A percentile compares a stretch with the other conserved stretches of the same genome.
phyloP scores from a whole-genome alignment of 371 early-diverging fungal species.

The Actinomucor elegans region DNA sequence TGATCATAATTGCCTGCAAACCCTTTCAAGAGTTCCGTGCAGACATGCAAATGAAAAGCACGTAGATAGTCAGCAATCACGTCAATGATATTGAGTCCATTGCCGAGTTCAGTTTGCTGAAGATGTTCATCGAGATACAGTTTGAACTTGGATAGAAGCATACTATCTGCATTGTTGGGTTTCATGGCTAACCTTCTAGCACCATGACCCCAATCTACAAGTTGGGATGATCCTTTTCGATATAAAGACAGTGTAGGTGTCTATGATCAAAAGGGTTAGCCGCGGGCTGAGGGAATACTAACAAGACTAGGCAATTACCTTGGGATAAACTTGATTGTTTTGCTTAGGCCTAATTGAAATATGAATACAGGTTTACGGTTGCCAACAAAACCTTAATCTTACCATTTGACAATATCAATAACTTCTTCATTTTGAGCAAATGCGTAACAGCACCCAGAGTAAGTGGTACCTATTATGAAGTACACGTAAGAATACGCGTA shows the following conservation, averaged over 20 bases:
- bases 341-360: constrained; percentile 37
- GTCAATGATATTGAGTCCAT: constrained; percentile 51
- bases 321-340: constrained; percentile 48
- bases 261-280: constrained; percentile 8
- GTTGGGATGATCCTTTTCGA: constrained; percentile 40
- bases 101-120: constrained; percentile 50
- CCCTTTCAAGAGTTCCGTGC: constrained; percentile 50
- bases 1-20: constrained; percentile 52
- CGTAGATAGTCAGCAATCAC: constrained; percentile 62
- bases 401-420: constrained; percentile 50
- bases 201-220: constrained; percentile 63
- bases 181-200: constrained; percentile 57
- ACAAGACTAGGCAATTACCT: constrained; percentile 22
- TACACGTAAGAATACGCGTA: too few species aligned
- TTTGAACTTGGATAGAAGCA: constrained; percentile 60
- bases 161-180: constrained; percentile 49
- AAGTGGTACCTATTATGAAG: constrained; percentile 44
- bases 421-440: constrained; percentile 52
- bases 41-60: constrained; percentile 55
- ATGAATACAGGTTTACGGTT: not conserved
- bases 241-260: constrained; percentile 48
- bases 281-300: not conserved
- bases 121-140: constrained; percentile 56
- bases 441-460: constrained; percentile 48
- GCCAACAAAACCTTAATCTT: constrained; percentile 16